Conservation (phyloP, 169 alveolate species). For the Cyclospora cayetanensis region DNA sequence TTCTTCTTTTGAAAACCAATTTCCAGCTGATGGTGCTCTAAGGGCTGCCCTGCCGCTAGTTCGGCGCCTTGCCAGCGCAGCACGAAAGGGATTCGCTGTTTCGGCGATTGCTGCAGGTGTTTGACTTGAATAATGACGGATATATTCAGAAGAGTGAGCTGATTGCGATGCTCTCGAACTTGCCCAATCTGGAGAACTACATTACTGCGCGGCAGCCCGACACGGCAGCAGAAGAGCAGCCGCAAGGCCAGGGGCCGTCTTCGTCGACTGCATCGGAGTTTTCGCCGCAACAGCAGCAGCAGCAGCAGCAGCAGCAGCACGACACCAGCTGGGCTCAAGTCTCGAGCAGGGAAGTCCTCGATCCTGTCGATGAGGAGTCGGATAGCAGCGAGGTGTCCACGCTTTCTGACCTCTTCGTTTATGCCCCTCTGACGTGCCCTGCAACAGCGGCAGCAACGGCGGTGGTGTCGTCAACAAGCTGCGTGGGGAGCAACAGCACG, state of each 20-base stretch:
- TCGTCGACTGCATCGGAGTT: background rate
- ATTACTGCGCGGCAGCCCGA: slow-evolving; percentile 13
- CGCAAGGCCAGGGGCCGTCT: background rate
- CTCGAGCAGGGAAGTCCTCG: background rate
- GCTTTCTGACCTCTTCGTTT: background rate
- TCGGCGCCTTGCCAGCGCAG: no score
- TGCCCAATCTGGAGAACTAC: slow-evolving; percentile 81
- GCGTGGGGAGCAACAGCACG: slow-evolving; percentile 66
- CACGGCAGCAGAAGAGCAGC: background rate
- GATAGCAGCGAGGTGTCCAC: background rate
- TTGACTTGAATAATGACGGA: slow-evolving; percentile 87
- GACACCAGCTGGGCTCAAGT: background rate
- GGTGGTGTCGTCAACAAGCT: slow-evolving; percentile 23
- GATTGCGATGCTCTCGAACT: slow-evolving; percentile 88
- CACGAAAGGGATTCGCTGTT: no score
- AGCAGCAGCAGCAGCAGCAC: slow-evolving; percentile 10
- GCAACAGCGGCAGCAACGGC: slow-evolving; percentile 19
- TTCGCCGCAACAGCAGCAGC: background rate
- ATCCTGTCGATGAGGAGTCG: background rate
- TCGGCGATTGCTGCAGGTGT: slow-evolving; percentile 61
- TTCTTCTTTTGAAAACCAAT: no score
- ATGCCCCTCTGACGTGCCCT: background rate
- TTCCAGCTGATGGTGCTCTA: no score
- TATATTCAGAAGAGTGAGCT: slow-evolving; percentile 84
- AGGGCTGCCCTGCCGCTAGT: background rate